Base-by-base conservation (phyloP, 768 basidiomycete species). In the Termitomyces sp. region DNA sequence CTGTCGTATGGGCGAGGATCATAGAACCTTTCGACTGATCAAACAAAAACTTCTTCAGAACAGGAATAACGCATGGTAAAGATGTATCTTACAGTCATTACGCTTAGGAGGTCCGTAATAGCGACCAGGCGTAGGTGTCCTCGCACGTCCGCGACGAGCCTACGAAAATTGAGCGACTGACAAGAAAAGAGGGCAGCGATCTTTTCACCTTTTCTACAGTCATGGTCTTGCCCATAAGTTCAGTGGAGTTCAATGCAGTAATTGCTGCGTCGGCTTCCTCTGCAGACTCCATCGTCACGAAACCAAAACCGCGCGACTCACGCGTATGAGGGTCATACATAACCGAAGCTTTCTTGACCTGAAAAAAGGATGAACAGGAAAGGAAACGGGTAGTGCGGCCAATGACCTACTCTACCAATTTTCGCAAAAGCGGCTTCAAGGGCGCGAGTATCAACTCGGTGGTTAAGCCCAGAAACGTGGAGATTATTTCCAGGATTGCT, bases 251-350 rank as follows among this genome's bases (percentile, higher is more conserved):
- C 56, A 98, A 77, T 5, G 87, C 88, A 38, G 90, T 85, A 62
- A 98, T 86, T 57, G 91, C 93, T 47, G 93, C 93, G 47, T 95
- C 91, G 5, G 96, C 97, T 67, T 97, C 96, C 67, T 96, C 95
- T 8, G 64, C 70, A 28, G 83, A 82, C 71, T 78, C 80, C 80
- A 78, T 80, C 40, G 76, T 80, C 72, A 97, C 95, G 73, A 98
- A 98, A 16, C 93, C 95, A 66, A 93, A 82, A 10, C 81, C 81
- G 54, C 82, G 81, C 52, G 80, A 85, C 63, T 87, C 86, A 50
- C 84, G 82, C 40, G 84, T 85, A 68, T 87, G 86, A 8, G 86
- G 86, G 68, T 87, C 86, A 62, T 85, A 85, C 84, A 86, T 85
- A 64, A 87, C 84, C 7, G 84, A 85, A 13, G 86, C 85, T 66